Evolutionary conservation across 225 moss, liverwort and hornwort genomes (phyloP).

Genomic region (Asterella californica): DNA sequence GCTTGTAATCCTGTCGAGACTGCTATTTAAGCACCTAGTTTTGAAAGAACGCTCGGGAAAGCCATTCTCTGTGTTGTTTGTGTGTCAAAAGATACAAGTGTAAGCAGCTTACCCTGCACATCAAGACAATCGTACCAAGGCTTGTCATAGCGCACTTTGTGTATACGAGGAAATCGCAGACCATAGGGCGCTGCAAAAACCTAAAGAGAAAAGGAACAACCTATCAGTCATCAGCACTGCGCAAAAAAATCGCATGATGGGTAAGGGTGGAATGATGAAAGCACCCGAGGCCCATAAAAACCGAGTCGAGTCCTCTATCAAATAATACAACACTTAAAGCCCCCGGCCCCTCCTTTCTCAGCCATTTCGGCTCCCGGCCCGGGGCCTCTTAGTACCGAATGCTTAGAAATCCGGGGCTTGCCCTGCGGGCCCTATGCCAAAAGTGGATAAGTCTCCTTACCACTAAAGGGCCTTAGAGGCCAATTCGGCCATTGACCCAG

Average conservation of each 20-base stretch:
- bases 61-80: too few relatives aligned
- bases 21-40: neutral
- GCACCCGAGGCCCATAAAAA: too few relatives aligned
- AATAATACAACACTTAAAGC: too few relatives aligned
- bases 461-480: too few relatives aligned
- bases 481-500: neutral
- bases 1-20: neutral
- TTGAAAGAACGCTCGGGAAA: neutral
- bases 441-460: too few relatives aligned
- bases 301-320: too few relatives aligned
- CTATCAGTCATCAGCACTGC: neutral
- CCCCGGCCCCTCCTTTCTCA: too few relatives aligned
- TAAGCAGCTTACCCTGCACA: conserved; percentile 60
- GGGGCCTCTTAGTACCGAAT: too few relatives aligned
- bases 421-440: too few relatives aligned
- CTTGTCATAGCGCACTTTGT: conserved; percentile 79
- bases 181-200: conserved; percentile 81
- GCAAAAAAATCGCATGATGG: too few relatives aligned
- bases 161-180: conserved; percentile 84
- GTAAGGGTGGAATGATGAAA: too few relatives aligned
- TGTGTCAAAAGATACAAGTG: neutral
- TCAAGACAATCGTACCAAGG: conserved; percentile 98
- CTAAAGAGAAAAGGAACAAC: conserved; percentile 24
- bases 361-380: too few relatives aligned
- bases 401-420: neutral